Evolutionary conservation across 345 rosid species (phyloP), one percentile per base, ranked within the genome.

Genomic region (Ricinus communis): DNA sequence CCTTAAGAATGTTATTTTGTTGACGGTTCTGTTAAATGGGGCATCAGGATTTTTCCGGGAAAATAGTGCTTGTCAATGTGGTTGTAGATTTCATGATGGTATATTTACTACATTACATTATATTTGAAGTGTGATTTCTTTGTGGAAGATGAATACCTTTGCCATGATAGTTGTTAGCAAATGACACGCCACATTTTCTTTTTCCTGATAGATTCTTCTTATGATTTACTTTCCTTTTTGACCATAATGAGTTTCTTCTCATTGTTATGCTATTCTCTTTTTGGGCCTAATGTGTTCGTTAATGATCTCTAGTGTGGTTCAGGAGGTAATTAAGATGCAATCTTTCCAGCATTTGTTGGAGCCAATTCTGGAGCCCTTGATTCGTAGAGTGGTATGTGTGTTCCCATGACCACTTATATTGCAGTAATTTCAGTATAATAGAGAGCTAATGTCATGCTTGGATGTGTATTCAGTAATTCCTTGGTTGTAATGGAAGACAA

Each of bases 311-410:
- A 95, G 99, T 86, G 97, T 88, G 82, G 97, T 95, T 71, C 90
- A 89, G 76, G 97, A 92, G 75, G 96, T 88, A 72, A 88, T 95
- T 86, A 88, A 85, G 82, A 74, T 84, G 81, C 87, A 84, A 58
- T 83, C 93, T 12, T 85, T 90, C 69, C 87, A 90, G 74, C 87
- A 82, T 72, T 76, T 85, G 69, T 86, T 94, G 74, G 98, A 90
- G 83, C 97, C 95, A 8, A 83, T 85, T 86, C 80, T 94, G 50
- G 98, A 91, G 85, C 99, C 99, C 10, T 81, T 95, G 80, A 88
- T 95, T 69, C 97, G 99, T 46, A 87, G 87, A 78, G 99, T 95
- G 97, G 99, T 95, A 84, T 9, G 93, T 74, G 40, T 64, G 40
- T 56, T 64, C 16, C 51, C 41, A 43, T 63, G 8, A 41, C 65